These are phyloP conservation scores for Glycine latifolia DNA, from an alignment of 306 rosid genomes.

Conservation along the genomic window DNA sequence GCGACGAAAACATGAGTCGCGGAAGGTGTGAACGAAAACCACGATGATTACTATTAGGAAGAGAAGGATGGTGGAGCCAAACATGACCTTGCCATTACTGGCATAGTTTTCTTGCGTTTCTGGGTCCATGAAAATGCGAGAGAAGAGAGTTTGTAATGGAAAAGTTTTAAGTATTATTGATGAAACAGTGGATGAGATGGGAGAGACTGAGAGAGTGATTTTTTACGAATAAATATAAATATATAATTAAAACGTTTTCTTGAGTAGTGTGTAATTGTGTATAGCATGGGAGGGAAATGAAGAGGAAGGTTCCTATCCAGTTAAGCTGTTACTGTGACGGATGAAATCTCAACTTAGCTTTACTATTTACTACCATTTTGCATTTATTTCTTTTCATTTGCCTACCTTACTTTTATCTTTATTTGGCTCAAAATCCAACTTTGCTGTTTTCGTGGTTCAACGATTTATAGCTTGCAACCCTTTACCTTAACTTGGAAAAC, in stretches of 20 bases:
- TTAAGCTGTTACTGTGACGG: not conserved
- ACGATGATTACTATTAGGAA: constrained; percentile 41
- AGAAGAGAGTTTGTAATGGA: not conserved
- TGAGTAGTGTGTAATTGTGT: not conserved
- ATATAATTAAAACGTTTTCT: not conserved
- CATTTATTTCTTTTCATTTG: not conserved
- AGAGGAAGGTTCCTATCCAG: constrained; percentile 47
- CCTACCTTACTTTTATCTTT: not conserved
- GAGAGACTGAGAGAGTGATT: not conserved
- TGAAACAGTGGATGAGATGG: not conserved
- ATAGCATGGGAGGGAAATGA: constrained; percentile 6
- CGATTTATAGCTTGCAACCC: not conserved
- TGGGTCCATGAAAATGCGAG: constrained; percentile 5
- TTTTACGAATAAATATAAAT: not conserved
- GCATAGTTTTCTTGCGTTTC: constrained; percentile 44
- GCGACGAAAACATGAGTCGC: constrained; percentile 5
- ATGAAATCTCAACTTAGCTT: not conserved
- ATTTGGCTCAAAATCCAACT: not conserved
- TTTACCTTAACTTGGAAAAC: too few relatives aligned
- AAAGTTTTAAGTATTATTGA: not conserved
- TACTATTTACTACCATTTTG: not conserved
- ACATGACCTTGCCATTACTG: constrained; percentile 56
- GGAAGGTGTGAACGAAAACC: constrained; percentile 49
- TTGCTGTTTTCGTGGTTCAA: not conserved
- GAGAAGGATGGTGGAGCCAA: constrained; percentile 47